phyloP scores from a whole-genome alignment of 768 basidiomycete genomes.

The Amanita polypyramis region DNA sequence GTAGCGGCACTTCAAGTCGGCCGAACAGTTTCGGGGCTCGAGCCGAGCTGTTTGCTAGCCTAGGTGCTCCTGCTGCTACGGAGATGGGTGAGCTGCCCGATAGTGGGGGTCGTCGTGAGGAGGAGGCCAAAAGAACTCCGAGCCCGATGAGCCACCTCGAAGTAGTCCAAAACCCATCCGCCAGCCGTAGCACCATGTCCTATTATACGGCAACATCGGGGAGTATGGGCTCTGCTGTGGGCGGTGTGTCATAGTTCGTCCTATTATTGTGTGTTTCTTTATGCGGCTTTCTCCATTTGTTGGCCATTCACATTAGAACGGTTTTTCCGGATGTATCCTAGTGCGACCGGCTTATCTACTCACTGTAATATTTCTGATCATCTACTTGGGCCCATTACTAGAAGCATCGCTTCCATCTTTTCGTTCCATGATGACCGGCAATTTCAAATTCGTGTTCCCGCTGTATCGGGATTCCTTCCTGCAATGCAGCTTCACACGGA shows the following conservation, averaged over 20 bases:
- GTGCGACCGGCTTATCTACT: not conserved
- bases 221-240: not conserved
- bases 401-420: too few relatives aligned
- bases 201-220: conserved; percentile 15
- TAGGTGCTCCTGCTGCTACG: conserved; percentile 22
- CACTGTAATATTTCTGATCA: too few relatives aligned
- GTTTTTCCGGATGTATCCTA: not conserved
- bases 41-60: conserved; percentile 19
- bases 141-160: conserved; percentile 4
- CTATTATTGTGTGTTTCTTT: not conserved
- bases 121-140: not conserved
- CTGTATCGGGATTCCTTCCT: too few relatives aligned
- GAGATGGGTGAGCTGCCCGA: conserved; percentile 19
- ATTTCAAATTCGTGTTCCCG: too few relatives aligned
- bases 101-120: not conserved
- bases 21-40: conserved; percentile 22
- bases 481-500: too few relatives aligned
- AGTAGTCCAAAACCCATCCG: conserved; percentile 12
- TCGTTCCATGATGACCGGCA: too few relatives aligned
- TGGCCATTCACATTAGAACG: not conserved
- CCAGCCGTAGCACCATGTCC: conserved; percentile 9
- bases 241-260: not conserved
- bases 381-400: too few relatives aligned
- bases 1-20: conserved; percentile 26
- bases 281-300: not conserved